Evolutionary conservation across 2,329 filamentous ascomycete genomes (phyloP).

Genomic region (Phialophora chinensis): DNA sequence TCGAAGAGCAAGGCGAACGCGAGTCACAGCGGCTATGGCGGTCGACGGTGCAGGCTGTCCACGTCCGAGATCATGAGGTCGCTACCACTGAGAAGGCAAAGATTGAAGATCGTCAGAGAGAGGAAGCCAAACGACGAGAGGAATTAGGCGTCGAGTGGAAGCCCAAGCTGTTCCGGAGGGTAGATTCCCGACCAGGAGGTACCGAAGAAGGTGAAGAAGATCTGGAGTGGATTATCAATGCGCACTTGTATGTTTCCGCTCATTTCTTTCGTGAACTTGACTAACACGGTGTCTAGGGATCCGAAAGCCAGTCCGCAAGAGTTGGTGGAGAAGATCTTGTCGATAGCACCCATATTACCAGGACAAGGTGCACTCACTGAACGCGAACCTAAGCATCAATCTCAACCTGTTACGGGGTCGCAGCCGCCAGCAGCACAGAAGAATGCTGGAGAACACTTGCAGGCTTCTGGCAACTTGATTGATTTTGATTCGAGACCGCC

Average conservation of each 20-base stretch:
- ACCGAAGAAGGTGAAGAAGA: constrained; percentile 83
- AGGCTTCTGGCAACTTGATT: constrained; percentile 39
- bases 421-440: constrained; percentile 25
- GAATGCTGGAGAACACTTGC: constrained; percentile 10
- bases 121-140: constrained; percentile 79
- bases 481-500: constrained; percentile 41
- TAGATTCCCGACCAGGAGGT: constrained; percentile 72
- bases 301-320: constrained; percentile 25
- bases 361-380: constrained; percentile 69
- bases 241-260: constrained; percentile 69
- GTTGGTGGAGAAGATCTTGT: constrained; percentile 73
- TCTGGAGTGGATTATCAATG: constrained; percentile 93
- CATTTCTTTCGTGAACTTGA: neutral
- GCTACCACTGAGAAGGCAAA: constrained; percentile 97
- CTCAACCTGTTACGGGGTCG: constrained; percentile 37
- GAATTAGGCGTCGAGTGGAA: constrained; percentile 86
- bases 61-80: constrained; percentile 80
- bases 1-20: constrained; percentile 84
- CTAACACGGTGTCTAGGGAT: constrained; percentile 31
- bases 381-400: constrained; percentile 25
- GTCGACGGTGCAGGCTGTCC: constrained; percentile 79
- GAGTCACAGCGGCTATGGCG: constrained; percentile 91
- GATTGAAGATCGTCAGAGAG: constrained; percentile 89
- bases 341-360: constrained; percentile 81
- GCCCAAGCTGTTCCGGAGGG: constrained; percentile 80